A percentile compares a stretch with the other conserved stretches of the same genome.
Conservation (phyloP, 139 green algal species). For the Coelastrella sp. region DNA sequence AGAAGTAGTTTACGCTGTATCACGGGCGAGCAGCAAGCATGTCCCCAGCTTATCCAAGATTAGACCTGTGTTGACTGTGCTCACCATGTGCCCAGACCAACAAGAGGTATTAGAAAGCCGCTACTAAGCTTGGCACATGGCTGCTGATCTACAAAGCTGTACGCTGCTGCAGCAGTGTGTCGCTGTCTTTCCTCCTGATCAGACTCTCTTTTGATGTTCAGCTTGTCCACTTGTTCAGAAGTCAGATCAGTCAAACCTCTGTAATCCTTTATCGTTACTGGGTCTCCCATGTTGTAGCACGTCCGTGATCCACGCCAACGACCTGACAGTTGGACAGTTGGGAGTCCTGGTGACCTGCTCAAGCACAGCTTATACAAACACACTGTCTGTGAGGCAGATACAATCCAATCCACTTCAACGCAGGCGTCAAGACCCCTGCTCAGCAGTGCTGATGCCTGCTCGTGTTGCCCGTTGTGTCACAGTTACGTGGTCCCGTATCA, state of each 20-base stretch:
- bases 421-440: too few species aligned
- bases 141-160: conserved; percentile 21
- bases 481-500: too few species aligned
- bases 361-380: neutral
- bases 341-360: neutral
- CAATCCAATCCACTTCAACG: neutral
- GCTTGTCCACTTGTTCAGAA: conserved; percentile 39
- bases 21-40: too few species aligned
- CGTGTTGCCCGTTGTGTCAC: too few species aligned
- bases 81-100: conserved; percentile 76
- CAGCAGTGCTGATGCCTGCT: too few species aligned
- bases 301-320: neutral
- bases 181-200: conserved; percentile 13
- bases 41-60: too few species aligned
- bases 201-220: neutral
- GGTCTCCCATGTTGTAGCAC: neutral
- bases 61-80: too few species aligned
- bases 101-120: conserved; percentile 64
- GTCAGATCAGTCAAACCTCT: conserved; percentile 29
- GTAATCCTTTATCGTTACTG: conserved; percentile 38
- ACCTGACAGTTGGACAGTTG: neutral
- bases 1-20: too few species aligned
- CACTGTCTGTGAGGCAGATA: neutral
- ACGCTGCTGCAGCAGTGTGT: conserved; percentile 8
- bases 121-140: conserved; percentile 45